Conservation (phyloP, 345 rosid genomes). For the Euphorbia peplus region DNA sequence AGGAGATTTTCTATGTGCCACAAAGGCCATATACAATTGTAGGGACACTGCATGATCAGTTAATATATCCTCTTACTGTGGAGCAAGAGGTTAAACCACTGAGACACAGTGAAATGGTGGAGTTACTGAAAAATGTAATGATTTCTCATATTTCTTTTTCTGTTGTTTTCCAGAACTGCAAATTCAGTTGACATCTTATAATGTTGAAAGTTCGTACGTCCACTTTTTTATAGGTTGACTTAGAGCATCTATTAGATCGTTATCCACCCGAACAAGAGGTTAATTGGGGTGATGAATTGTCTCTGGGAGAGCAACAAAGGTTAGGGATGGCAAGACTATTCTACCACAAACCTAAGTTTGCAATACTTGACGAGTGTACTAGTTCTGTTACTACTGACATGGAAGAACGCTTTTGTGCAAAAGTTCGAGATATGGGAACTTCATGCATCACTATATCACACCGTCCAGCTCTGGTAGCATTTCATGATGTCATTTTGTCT, state of each 20-base stretch:
- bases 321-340: slow-evolving; percentile 98
- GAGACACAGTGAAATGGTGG: slow-evolving; percentile 72
- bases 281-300: slow-evolving; percentile 96
- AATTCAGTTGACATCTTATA: neutral
- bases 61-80: slow-evolving; percentile 89
- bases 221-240: slow-evolving; percentile 66
- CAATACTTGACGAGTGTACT: slow-evolving; percentile 99
- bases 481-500: slow-evolving; percentile 92
- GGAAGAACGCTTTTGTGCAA: slow-evolving; percentile 97
- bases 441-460: slow-evolving; percentile 99
- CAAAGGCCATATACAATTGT: slow-evolving; percentile 98
- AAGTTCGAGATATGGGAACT: slow-evolving; percentile 98
- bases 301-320: slow-evolving; percentile 98
- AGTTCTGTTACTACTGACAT: slow-evolving; percentile 99
- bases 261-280: slow-evolving; percentile 85
- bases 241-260: slow-evolving; percentile 87
- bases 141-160: slow-evolving; percentile 18
- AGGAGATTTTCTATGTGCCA: slow-evolving; percentile 96
- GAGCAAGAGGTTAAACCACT: slow-evolving; percentile 69
- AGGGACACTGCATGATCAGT: slow-evolving; percentile 94
- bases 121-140: slow-evolving; percentile 81
- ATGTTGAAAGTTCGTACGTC: slow-evolving; percentile 3
- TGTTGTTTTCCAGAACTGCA: neutral
- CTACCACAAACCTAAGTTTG: slow-evolving; percentile 98
- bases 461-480: slow-evolving; percentile 96